These are phyloP conservation scores for Histomonas meleagridis DNA, from an alignment of 208 protist genomes.

Conservation along the genomic window DNA sequence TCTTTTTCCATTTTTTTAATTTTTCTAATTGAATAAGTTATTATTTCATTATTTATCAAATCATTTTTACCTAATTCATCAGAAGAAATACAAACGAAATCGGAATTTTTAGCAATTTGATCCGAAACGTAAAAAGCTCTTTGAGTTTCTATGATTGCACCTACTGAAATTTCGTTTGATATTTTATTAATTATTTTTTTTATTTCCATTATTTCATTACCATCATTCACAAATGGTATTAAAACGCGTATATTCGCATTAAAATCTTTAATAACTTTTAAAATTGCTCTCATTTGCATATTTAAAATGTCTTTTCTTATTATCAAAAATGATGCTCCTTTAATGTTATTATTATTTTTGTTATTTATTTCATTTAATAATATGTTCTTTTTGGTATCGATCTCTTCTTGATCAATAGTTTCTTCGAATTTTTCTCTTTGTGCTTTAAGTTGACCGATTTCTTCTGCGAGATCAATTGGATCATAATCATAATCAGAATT, in stretches of 20 bases:
- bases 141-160: not conserved
- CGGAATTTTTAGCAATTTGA: not conserved
- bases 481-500: no score
- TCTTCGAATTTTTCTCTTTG: not conserved
- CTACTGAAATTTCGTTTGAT: not conserved
- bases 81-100: not conserved
- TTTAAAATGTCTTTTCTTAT: not conserved
- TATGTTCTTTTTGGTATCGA: not conserved
- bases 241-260: not conserved
- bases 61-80: no score
- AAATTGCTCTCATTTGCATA: not conserved
- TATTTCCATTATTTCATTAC: not conserved
- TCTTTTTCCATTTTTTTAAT: no score
- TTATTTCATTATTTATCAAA: no score
- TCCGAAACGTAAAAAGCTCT: not conserved
- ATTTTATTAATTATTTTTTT: not conserved
- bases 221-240: not conserved
- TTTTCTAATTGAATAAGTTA: no score
- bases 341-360: not conserved
- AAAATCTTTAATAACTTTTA: not conserved
- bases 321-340: not conserved
- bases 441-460: not conserved
- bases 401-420: not conserved
- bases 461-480: not conserved
- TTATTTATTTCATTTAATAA: not conserved